Percentiles rank a stretch among this genome's conserved stretches.
Conservation (phyloP, 371 early-diverging fungal genomes). For the Mortierella sp. region DNA sequence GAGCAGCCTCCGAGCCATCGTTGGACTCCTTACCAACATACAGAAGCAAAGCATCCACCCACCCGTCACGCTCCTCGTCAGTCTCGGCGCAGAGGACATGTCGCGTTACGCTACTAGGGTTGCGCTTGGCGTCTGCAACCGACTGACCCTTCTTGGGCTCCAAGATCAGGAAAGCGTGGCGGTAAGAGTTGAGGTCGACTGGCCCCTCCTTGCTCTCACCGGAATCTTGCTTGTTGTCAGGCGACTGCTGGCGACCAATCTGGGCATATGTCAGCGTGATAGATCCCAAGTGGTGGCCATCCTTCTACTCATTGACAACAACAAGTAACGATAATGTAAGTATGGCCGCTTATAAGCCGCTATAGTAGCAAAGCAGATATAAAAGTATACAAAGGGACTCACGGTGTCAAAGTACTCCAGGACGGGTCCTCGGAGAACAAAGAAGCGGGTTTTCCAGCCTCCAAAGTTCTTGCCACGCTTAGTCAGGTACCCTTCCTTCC, state of each 20-base stretch:
- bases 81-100: conserved; percentile 92
- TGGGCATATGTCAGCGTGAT: conserved; percentile 68
- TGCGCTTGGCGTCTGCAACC: conserved; percentile 59
- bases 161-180: conserved; percentile 83
- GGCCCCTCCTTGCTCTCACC: conserved; percentile 57
- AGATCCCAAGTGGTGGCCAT: conserved; percentile 69
- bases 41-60: conserved; percentile 78
- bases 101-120: conserved; percentile 66
- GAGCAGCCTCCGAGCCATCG: conserved; percentile 10
- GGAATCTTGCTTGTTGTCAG: conserved; percentile 40
- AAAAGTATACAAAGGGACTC: conserved; percentile 31
- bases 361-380: background rate
- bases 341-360: background rate
- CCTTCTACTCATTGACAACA: conserved; percentile 59
- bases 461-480: conserved; percentile 91
- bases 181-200: conserved; percentile 62
- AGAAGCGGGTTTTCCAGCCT: conserved; percentile 88
- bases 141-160: conserved; percentile 77
- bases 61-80: conserved; percentile 88
- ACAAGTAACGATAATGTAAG: background rate
- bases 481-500: conserved; percentile 86
- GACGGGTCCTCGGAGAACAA: conserved; percentile 68
- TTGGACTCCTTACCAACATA: conserved; percentile 60
- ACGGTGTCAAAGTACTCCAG: conserved; percentile 85
- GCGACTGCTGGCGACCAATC: conserved; percentile 64